A percentile compares a stretch with the other conserved stretches of the same genome.
These are phyloP conservation scores for Colletotrichum eleusines DNA, from an alignment of 2,329 filamentous ascomycete species.

Conservation along the genomic window DNA sequence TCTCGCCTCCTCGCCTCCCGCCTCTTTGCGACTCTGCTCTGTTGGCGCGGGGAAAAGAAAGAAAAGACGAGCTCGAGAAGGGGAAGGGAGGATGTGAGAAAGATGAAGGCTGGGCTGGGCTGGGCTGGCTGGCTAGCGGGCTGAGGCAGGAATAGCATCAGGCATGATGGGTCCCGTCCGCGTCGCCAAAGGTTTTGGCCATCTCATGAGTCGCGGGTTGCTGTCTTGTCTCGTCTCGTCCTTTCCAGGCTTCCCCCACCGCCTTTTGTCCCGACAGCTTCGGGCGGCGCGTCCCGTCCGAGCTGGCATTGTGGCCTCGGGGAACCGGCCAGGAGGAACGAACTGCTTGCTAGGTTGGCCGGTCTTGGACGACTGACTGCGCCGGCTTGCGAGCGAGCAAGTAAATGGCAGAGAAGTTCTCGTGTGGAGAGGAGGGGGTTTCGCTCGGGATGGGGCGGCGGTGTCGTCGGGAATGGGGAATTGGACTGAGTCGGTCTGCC, in stretches of 20 bases:
- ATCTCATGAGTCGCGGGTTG: neutral
- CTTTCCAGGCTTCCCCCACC: neutral
- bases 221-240: neutral
- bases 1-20: neutral
- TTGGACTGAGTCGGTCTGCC: conserved; percentile 29
- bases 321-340: conserved; percentile 21
- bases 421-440: too few relatives aligned
- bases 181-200: conserved; percentile 14
- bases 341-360: conserved; percentile 2
- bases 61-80: neutral
- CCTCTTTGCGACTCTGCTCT: neutral
- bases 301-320: conserved; percentile 30
- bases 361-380: neutral
- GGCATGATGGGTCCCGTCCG: neutral
- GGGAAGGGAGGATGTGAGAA: too few relatives aligned
- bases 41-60: too few relatives aligned
- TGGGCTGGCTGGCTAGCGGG: too few relatives aligned
- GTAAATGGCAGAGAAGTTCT: neutral
- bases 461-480: conserved; percentile 20
- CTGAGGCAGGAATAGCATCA: neutral
- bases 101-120: neutral
- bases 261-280: conserved; percentile 26
- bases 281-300: conserved; percentile 40
- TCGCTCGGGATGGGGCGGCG: conserved; percentile 5
- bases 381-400: conserved; percentile 1